Base-by-base conservation (phyloP, 2,329 filamentous ascomycete genomes). In the Ophiosphaerella narmari region DNA sequence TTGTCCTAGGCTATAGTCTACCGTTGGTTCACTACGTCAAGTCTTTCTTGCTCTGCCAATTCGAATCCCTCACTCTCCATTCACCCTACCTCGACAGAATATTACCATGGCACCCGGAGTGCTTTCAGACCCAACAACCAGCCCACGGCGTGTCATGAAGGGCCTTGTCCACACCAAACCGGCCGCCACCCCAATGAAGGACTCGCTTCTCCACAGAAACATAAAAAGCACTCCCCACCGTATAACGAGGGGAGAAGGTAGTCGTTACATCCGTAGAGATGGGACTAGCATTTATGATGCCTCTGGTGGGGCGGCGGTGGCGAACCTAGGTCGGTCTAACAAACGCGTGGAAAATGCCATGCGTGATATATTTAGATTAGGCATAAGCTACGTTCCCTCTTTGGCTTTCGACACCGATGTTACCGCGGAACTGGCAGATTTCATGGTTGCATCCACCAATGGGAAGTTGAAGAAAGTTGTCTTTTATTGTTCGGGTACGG, bases 281-380 rank as follows among this genome's bases (percentile, higher is more conserved):
- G 86, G 86, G 1, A 51, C 34, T 21, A 76, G 74, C 31, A 81
- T 94, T 37, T 80, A 91, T 12, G 90, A 94, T 68, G 86, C 84
- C 1, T 88, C 86, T 16, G 83, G 86, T 24, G 90, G 90, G 16
- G 87, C 89, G 3, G 88, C 86, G 18, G 88, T 91, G 3, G 80
- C 85, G 8, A 87, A 86, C 64, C 75, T 93, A 8, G 90, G 89
- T 6, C 86, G 90, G 60, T 80, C 87, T 43, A 81, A 87, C 46
- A 63, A 77, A 36, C 77, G 85, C 40, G 82, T 92, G 11, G 76
- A 77, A 11, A 74, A 80, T 2, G 87, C 86, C 0, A 79, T 90
- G 35, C 70, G 75, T 4, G 62, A 77, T 11, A 87, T 91, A 60
- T 75, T 88, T 56, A 76, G 80, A 40, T 48, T 37, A 7, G 72